Conservation (phyloP, 108 stramenopile species). For the Nitzschia inconspicua region DNA sequence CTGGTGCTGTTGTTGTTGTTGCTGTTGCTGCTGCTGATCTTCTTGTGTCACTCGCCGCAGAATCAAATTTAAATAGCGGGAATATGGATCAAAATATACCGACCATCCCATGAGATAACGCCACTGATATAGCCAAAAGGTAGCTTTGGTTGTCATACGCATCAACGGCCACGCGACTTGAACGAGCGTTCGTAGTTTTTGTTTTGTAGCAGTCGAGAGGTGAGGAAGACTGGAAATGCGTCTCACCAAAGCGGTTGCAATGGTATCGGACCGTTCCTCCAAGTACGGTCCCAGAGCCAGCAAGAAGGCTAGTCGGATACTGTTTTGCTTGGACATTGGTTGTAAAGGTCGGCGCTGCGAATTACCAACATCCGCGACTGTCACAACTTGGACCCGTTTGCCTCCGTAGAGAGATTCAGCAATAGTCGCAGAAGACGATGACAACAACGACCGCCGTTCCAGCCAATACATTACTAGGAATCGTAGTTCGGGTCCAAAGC, state of each 20-base stretch:
- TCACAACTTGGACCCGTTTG: conserved; percentile 50
- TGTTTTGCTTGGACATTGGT: conserved; percentile 44
- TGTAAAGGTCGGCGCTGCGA: conserved; percentile 4
- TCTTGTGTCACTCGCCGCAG: conserved; percentile 62
- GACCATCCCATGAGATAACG: conserved; percentile 66
- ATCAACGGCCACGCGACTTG: conserved; percentile 53
- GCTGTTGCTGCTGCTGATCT: conserved; percentile 38
- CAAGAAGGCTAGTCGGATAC: conserved; percentile 53
- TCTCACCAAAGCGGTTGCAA: neutral
- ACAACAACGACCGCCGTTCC: conserved; percentile 48
- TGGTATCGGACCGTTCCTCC: conserved; percentile 43
- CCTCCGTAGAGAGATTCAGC: conserved; percentile 70
- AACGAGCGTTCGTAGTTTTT: conserved; percentile 29
- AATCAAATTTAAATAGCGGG: conserved; percentile 48
- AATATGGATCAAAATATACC: conserved; percentile 58
- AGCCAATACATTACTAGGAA: conserved; percentile 49
- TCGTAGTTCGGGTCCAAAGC: conserved; percentile 50
- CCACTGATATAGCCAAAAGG: conserved; percentile 56
- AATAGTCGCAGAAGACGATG: conserved; percentile 39
- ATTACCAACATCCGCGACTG: neutral
- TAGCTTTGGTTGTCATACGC: conserved; percentile 48
- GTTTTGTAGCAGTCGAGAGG: neutral
- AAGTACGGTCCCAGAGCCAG: conserved; percentile 66
- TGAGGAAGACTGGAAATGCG: neutral
- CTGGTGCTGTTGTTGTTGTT: neutral